Base-by-base conservation (phyloP, 306 rosid species). In the Arachis hypogaea region DNA sequence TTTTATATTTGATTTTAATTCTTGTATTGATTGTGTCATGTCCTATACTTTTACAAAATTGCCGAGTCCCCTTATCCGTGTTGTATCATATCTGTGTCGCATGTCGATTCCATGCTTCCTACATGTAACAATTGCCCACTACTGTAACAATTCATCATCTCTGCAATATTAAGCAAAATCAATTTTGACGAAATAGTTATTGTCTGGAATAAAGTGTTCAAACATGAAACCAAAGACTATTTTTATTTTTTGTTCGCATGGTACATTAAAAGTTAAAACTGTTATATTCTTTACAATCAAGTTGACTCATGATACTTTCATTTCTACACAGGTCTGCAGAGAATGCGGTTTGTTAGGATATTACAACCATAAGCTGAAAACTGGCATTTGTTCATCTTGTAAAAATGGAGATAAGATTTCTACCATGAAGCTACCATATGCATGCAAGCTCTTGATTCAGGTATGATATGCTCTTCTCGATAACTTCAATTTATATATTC, bases 391-490 rank as follows among this genome's bases (percentile, higher is more conserved):
- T 84, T 88, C 98, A 47, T 86, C 85, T 3, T 94, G 98, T 80
- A 91, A 89, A 80, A 94, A 84, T 30, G 96, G 97, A 59, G 90
- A 91, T n/a, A 85, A 84, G 36, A 88, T 94, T 43, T 94, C 91
- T 28, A 86, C 89, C 61, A 73, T 90, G 93, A 89, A 88, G 78
- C 87, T 94, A 43, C 97, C 98, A n/a, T 94, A 94, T 72, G 95
- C 98, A 16, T 94, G 98, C 93, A 94, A 91, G 81, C 97, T 94
- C 80, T 83, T 94, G 77, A 85, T 94, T 74, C 97, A 94, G 94
- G 97, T 93, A 71, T 76, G 6, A 43, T 50, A 60, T 57, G 6
- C 64, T 62, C 3, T 57, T 41, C 4, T 52, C 50, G 69, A 60
- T 40, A 59, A 22, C 50, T 2, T 63, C 46, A 3, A 11, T 5